Base-by-base conservation (phyloP, 345 rosid genomes). In the Isatis tinctoria region DNA sequence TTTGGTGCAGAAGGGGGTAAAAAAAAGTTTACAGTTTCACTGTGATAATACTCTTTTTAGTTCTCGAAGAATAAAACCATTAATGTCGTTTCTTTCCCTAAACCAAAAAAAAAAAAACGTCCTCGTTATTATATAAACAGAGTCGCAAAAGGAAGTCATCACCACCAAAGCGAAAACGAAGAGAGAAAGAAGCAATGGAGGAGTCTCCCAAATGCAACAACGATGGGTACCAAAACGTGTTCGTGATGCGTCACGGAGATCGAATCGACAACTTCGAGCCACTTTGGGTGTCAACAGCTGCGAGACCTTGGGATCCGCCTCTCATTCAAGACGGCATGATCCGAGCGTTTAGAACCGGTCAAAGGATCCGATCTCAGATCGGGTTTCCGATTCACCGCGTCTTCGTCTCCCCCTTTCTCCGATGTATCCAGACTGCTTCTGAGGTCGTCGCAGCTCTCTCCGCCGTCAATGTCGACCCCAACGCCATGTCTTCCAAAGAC, bases 231-330 rank as follows among this genome's bases (percentile, higher is more conserved):
- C 98, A 91, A 60, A 81, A 87, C 78, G 82, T 94, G 26, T 67
- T 94, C 73, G 91, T 94, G n/a, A 86, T 94, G 92, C 84, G 98
- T 56, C 98, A 91, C 78, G 97, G 97, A 5, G 93, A 91, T 68
- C 93, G 97, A 11, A 64, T 87, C 52, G 97, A 94, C 79, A 85
- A 81, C 69, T 67, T 80, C 74, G 88, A 87, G 5, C 86, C 83
- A 2, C 65, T 63, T 2, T 94, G 97, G 96, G 74, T 77, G 3
- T 41, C 70, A n/a, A 82, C 81, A 3, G 97, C 98, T 3, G 68
- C 71, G 5, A 76, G 85, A 60, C 95, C 89, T 0, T 94, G 97
- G 97, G 97, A 94, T 73, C 97, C 98, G 0, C 93, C 91, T 8
- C 70, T 94, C 0, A 47, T 77, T 1, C 75, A 86, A 2, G 82